These are phyloP conservation scores for Cryptococcus sp. DNA, from an alignment of 1,284 basidiomycete species.

Conservation along the genomic window DNA sequence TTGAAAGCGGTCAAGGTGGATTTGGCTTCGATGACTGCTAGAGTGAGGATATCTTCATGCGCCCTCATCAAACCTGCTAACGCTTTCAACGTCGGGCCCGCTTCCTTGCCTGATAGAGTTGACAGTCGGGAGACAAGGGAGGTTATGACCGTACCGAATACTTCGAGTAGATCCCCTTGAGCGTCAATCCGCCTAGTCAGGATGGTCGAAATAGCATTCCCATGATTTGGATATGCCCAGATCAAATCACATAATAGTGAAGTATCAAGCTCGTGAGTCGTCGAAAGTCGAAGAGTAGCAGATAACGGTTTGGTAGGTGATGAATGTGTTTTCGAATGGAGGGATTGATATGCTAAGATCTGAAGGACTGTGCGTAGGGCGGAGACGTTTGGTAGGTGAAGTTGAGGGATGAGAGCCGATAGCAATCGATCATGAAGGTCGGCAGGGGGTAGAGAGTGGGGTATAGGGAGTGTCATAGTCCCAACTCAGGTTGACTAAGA, in stretches of 20 bases:
- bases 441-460: slow-evolving; percentile 11
- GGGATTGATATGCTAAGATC: slow-evolving; percentile 7
- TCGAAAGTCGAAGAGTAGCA: slow-evolving; percentile 6
- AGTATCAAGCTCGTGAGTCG: slow-evolving; percentile 7
- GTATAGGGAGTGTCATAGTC: not conserved
- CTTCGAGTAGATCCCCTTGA: slow-evolving; percentile 8
- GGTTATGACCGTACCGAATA: slow-evolving; percentile 14
- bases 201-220: slow-evolving; percentile 12
- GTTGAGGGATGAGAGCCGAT: slow-evolving; percentile 13
- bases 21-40: slow-evolving; percentile 21
- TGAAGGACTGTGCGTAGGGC: slow-evolving; percentile 6
- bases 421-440: slow-evolving; percentile 12
- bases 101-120: not conserved
- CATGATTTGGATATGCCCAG: slow-evolving; percentile 19
- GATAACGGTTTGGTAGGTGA: slow-evolving; percentile 8
- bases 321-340: slow-evolving; percentile 1
- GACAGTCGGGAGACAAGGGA: slow-evolving; percentile 13
- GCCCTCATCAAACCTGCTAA: slow-evolving; percentile 15
- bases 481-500: too few relatives aligned
- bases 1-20: slow-evolving; percentile 22
- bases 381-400: slow-evolving; percentile 5
- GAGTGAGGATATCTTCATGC: slow-evolving; percentile 25
- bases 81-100: slow-evolving; percentile 3
- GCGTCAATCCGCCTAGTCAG: slow-evolving; percentile 6
- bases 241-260: slow-evolving; percentile 17